phyloP scores from a whole-genome alignment of 495 filamentous ascomycete species.

The Eremomyces bilateralis region DNA sequence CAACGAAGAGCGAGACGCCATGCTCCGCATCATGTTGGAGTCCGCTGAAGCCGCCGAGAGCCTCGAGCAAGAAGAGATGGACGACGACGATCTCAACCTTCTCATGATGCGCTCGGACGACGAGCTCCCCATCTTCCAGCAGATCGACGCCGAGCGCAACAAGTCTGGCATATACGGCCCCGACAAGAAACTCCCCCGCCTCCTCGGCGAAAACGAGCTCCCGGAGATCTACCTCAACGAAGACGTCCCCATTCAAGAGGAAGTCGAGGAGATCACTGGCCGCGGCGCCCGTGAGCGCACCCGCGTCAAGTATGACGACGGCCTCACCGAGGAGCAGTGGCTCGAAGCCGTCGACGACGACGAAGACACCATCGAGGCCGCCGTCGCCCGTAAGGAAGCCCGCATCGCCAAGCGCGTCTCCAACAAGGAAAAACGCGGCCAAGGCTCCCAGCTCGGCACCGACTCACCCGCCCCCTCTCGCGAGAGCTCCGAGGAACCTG shows the following conservation, averaged over 20 bases:
- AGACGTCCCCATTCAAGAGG: slow-evolving; percentile 59
- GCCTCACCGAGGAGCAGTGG: slow-evolving; percentile 97
- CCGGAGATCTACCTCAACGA: slow-evolving; percentile 85
- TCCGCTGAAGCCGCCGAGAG: slow-evolving; percentile 72
- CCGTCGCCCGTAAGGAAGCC: slow-evolving; percentile 73
- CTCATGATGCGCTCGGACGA: slow-evolving; percentile 27
- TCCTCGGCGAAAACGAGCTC: slow-evolving; percentile 74
- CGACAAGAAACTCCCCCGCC: slow-evolving; percentile 43
- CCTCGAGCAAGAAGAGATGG: slow-evolving; percentile 63
- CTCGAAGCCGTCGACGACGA: slow-evolving; percentile 81
- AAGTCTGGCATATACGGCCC: slow-evolving; percentile 47
- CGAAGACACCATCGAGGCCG: slow-evolving; percentile 82
- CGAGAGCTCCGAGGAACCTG: slow-evolving; percentile 55
- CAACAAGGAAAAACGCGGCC: slow-evolving; percentile 45
- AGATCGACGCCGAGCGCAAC: slow-evolving; percentile 52
- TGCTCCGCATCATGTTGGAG: slow-evolving; percentile 79
- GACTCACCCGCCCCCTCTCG: slow-evolving; percentile 55
- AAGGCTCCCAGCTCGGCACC: slow-evolving; percentile 27
- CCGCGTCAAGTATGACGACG: slow-evolving; percentile 86
- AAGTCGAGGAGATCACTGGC: slow-evolving; percentile 52
- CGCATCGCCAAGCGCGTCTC: slow-evolving; percentile 55
- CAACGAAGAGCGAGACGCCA: slow-evolving; percentile 90
- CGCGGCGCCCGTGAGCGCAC: slow-evolving; percentile 88
- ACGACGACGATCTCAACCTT: slow-evolving; percentile 89
- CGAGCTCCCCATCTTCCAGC: slow-evolving; percentile 19